These are phyloP conservation scores for Endocalyx cinctus DNA, from an alignment of 2,329 filamentous ascomycete species.

Conservation along the genomic window DNA sequence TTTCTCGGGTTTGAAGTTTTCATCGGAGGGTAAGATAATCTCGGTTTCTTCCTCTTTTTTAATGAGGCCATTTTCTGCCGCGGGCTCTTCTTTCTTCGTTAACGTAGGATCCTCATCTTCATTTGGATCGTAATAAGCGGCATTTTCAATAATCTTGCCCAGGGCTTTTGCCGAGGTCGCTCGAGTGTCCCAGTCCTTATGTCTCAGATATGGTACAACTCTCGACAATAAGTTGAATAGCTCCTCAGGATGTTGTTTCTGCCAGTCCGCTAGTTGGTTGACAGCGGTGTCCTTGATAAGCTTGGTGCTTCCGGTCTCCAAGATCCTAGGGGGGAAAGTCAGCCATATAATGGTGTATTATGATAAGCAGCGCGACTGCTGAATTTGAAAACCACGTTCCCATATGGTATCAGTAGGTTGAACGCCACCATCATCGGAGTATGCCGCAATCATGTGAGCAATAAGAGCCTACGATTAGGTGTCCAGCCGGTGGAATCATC, in stretches of 20 bases:
- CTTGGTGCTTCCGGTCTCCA: slow-evolving; percentile 95
- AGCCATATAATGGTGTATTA: no score
- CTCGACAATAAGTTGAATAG: slow-evolving; percentile 90
- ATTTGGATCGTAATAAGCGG: slow-evolving; percentile 84
- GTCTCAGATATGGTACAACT: slow-evolving; percentile 90
- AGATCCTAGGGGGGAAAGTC: slow-evolving; percentile 74
- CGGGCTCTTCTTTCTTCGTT: slow-evolving; percentile 39
- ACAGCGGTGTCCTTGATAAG: slow-evolving; percentile 96
- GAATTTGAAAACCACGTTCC: no score
- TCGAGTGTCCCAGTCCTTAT: slow-evolving; percentile 95
- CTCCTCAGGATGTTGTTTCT: slow-evolving; percentile 96
- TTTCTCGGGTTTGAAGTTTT: slow-evolving; percentile 65
- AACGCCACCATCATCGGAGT: no score
- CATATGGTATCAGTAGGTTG: no score
- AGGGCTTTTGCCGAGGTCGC: slow-evolving; percentile 91
- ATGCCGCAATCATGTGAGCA: no score
- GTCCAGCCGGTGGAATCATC: no score
- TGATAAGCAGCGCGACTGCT: no score
- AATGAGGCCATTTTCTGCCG: slow-evolving; percentile 37
- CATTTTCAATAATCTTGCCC: slow-evolving; percentile 88
- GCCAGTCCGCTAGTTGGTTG: slow-evolving; percentile 93
- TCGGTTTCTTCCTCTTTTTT: slow-evolving; percentile 62
- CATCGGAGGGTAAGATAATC: slow-evolving; percentile 43
- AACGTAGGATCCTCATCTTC: slow-evolving; percentile 54
- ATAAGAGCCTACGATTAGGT: no score